Conservation (phyloP, 352 stramenopile species). For the Globisporangium alternatum region DNA sequence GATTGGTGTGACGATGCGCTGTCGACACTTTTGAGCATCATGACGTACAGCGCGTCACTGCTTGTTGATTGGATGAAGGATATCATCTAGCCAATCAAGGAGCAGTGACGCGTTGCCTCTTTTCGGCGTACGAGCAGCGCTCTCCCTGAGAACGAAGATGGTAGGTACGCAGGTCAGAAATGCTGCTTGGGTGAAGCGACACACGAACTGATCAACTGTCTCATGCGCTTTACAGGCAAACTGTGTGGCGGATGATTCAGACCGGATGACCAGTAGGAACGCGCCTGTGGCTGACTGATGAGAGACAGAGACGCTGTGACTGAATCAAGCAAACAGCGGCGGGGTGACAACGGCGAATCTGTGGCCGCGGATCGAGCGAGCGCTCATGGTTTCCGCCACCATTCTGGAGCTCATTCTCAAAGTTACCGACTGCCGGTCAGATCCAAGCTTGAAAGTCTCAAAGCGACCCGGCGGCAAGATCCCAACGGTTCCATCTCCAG, state of each 20-base stretch:
- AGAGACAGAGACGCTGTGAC: constrained; percentile 5
- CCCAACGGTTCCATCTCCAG: constrained; percentile 1
- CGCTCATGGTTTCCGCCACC: not conserved
- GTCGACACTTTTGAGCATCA: not conserved
- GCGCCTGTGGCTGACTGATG: constrained; percentile 1
- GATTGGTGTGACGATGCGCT: constrained; percentile 13
- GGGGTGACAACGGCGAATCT: not conserved
- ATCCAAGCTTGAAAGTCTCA: constrained; percentile 1
- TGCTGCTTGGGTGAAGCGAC: constrained; percentile 16
- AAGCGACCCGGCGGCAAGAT: constrained; percentile 1
- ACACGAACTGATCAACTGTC: constrained; percentile 15
- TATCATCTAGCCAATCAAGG: constrained; percentile 4
- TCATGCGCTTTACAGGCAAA: constrained; percentile 7
- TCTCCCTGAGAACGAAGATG: constrained; percentile 8
- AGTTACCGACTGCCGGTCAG: constrained; percentile 8
- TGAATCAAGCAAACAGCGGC: not conserved
- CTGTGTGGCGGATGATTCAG: not conserved
- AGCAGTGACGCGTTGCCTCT: constrained; percentile 2
- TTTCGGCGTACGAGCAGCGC: not conserved
- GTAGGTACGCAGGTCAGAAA: not conserved
- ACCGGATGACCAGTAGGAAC: constrained; percentile 10
- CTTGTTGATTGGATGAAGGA: too few relatives aligned
- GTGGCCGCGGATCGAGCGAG: not conserved
- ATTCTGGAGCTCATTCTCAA: constrained; percentile 10
- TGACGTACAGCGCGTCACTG: too few relatives aligned